Base-by-base conservation (phyloP, 1,284 basidiomycete genomes). In the Cryptococcus depauperatus region DNA sequence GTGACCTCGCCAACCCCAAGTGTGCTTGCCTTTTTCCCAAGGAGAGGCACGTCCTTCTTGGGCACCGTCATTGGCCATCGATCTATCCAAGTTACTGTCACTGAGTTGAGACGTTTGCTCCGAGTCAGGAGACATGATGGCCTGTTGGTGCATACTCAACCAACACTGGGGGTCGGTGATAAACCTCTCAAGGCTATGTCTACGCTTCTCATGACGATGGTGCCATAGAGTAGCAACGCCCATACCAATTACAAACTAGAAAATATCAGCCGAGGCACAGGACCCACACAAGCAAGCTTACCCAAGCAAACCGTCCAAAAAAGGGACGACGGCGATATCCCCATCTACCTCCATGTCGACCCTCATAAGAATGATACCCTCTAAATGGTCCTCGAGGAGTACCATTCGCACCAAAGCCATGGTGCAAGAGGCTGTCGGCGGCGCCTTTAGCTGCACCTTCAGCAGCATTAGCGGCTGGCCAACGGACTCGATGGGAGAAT, bases 211-310 rank as follows among this genome's bases (percentile, higher is more conserved):
- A 23, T 49, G 43, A 18, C 43, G 28, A 33, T 44, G 48, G 18
- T 52, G 57, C 46, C 43, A 52, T 21, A 37, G 14, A 16, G 46
- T 35, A 7, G 56, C 48, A 9, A 46, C 54, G 16, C 37, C 46
- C 14, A 49, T 33, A 51, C 58, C 58, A n/a, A 57, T 28, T 16
- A 44, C 48, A 37, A 59, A 52, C 58, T 59, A 44, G 19, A 13
- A 22, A 11, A 14, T 29, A 18, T 9, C 10, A 7, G 8, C 13
- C 19, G 19, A 26, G 33, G 26, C 13, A 32, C 13, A 25, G 19
- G 34, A 28, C 10, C 25, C 16, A 25, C 11, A 27, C 26, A 14
- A 7, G n/a, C n/a, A 21, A 23, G 51, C 57, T 46, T 35, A 59
- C 58, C 54, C 56, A 59, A 35, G 56, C 14, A 25, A 58, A 41